Conservation (phyloP, 306 rosid species). For the cucumber (Cucumis sativus) region Cucumber_9930_V3 NC_026660.2:28576001-28576500, state of each 20-base stretch:
- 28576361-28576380: background rate
- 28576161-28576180: background rate
- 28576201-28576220: background rate
- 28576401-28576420: background rate
- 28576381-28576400: background rate
- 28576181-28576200: background rate
- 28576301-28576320: background rate
- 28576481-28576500: constrained; percentile 57
- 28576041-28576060: constrained; percentile 15
- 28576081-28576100: constrained; percentile 84
- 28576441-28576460: background rate
- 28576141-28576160: constrained; percentile 79
- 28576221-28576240: background rate
- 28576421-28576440: background rate
- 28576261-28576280: background rate
- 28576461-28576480: constrained; percentile 63
- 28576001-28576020: background rate
- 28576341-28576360: background rate
- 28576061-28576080: constrained; percentile 40
- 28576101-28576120: constrained; percentile 96
- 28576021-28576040: background rate
- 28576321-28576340: background rate
- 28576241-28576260: background rate
- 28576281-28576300: background rate
- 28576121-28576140: constrained; percentile 96